Conservation (phyloP, 176 grass and related monocot species). For the Oryza australiensis region DNA sequence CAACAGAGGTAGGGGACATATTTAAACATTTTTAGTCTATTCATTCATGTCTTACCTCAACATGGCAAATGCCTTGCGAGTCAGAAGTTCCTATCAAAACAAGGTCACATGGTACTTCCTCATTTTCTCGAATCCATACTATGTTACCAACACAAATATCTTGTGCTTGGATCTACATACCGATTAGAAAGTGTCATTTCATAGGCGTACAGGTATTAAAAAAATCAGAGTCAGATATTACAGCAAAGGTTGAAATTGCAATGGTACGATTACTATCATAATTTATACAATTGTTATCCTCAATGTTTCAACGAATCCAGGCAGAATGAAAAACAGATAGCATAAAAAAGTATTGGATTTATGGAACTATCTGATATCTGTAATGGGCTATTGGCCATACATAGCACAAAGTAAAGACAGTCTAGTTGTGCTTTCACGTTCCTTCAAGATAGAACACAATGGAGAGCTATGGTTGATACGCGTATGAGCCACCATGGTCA, state of each 20-base stretch:
- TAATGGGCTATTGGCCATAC: background rate
- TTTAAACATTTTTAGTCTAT: constrained; percentile 3
- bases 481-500: background rate
- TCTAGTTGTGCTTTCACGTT: background rate
- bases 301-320: background rate
- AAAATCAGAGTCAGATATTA: constrained; percentile 20
- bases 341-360: constrained; percentile 11
- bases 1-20: constrained; percentile 7
- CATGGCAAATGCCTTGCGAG: constrained; percentile 80
- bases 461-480: background rate
- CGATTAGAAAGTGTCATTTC: constrained; percentile 21
- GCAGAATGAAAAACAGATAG: background rate
- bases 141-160: constrained; percentile 93
- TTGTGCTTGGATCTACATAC: constrained; percentile 88
- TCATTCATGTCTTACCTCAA: constrained; percentile 65
- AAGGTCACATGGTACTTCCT: constrained; percentile 98
- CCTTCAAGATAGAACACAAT: background rate
- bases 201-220: background rate
- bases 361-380: background rate
- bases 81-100: constrained; percentile 94
- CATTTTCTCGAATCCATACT: constrained; percentile 97
- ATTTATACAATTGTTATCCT: constrained; percentile 2
- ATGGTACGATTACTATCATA: background rate
- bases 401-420: background rate
- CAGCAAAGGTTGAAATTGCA: background rate